Evolutionary conservation across 768 basidiomycete species (phyloP), one percentile per base, ranked within the genome.

Genomic region (Pseudohyphozyma bogoriensis): DNA sequence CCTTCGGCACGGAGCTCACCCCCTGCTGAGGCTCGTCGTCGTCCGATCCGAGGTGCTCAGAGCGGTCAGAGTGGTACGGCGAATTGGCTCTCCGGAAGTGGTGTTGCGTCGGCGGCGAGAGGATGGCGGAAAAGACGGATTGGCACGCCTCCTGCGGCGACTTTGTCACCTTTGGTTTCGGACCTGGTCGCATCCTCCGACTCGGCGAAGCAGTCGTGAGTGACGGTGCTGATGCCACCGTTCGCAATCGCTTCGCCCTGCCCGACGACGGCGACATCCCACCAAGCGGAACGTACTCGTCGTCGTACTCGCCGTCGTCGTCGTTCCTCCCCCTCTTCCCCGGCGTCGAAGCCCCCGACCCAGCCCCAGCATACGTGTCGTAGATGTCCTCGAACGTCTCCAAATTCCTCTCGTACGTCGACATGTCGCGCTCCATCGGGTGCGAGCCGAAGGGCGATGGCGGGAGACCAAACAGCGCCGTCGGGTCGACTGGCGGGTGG

Each of bases 181-280:
- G 74, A 6, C 74, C 74, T 1, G 74, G 74, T 36, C 70, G 64
- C 40, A 75, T 51, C 16, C 72, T 64, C 39, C 71, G 40, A 1
- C 49, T 40, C 2, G 61, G 55, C 6, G 35, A 37, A 11, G 16
- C 32, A n/a, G n/a, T n/a, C n/a, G 36, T 20, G 6, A 66, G 58
- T 28, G 58, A 62, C 2, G 64, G 65, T 20, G 65, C 65, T 11
- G 65, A 66, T 0, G 65, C 65, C 15, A 66, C 65, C 20, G 65
- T 58, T 2, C 65, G 65, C 2, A 66, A 56, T 1, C 65, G 65
- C 45, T 66, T 66, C 18, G 51, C 71, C 1, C 69, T 72, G 16
- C 67, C 62, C 6, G 61, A 62, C 13, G 70, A 69, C 16, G 58
- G 26, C 15, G 47, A 50, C 47, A 29, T 50, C 10, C 28, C 29